Conservation (phyloP, 1,284 basidiomycete species). For the Boletus semigastroideus region DNA sequence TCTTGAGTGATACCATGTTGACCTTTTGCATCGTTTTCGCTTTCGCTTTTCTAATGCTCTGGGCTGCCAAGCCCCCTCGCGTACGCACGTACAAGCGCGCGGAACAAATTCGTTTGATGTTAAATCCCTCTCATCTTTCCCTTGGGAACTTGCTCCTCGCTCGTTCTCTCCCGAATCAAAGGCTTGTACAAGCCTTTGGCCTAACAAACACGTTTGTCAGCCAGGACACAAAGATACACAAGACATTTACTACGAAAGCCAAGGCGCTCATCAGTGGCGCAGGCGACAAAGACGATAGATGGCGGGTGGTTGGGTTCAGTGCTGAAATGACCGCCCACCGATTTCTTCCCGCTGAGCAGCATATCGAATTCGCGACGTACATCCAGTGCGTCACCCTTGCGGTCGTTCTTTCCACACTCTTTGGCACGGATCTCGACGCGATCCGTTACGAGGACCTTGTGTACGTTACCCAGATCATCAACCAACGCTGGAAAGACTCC, state of each 20-base stretch:
- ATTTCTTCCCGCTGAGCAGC: slow-evolving; percentile 3
- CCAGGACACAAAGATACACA: slow-evolving; percentile 33
- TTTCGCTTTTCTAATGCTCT: not conserved
- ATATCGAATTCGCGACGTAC: slow-evolving; percentile 37
- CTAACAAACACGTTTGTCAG: slow-evolving; percentile 52
- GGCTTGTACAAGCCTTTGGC: slow-evolving; percentile 42
- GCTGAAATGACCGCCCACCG: slow-evolving; percentile 28
- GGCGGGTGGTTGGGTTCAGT: slow-evolving; percentile 25
- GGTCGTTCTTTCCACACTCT: slow-evolving; percentile 41
- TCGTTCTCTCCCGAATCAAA: slow-evolving; percentile 43
- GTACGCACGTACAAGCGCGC: slow-evolving; percentile 14
- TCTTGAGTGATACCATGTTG: slow-evolving; percentile 3
- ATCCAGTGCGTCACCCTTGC: slow-evolving; percentile 46
- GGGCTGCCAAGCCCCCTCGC: slow-evolving; percentile 4
- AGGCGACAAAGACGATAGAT: slow-evolving; percentile 10
- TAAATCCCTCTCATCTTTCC: slow-evolving; percentile 30
- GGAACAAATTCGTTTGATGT: slow-evolving; percentile 11
- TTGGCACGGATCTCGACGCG: slow-evolving; percentile 36
- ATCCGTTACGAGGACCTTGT: slow-evolving; percentile 36
- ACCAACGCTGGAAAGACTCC: slow-evolving; percentile 39
- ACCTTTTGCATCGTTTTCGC: not conserved
- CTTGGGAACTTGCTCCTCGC: slow-evolving; percentile 31
- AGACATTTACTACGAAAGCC: slow-evolving; percentile 20
- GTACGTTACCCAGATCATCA: slow-evolving; percentile 42
- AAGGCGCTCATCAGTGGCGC: slow-evolving; percentile 18